Evolutionary conservation across 495 filamentous ascomycete species (phyloP).

Genomic region (Xanthoparmelia taractica): DNA sequence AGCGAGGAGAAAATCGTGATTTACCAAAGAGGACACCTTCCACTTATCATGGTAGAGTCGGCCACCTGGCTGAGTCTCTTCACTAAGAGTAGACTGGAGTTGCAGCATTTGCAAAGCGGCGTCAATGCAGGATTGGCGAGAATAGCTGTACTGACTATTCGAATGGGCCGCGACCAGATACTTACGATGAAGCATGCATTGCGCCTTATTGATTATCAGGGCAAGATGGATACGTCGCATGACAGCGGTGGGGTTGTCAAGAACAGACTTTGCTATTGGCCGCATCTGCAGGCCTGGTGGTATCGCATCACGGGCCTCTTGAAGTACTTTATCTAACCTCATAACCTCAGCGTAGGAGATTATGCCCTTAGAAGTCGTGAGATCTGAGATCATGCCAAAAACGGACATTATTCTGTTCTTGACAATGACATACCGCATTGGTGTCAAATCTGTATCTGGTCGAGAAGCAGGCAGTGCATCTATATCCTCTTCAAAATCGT

Average conservation of each 20-base stretch:
- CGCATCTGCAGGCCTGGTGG: slow-evolving; percentile 31
- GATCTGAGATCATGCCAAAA: slow-evolving; percentile 38
- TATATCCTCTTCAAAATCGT: slow-evolving; percentile 37
- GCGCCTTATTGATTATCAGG: slow-evolving; percentile 33
- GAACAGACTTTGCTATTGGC: slow-evolving; percentile 31
- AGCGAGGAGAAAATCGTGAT: slow-evolving; percentile 1
- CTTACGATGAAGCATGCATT: slow-evolving; percentile 35
- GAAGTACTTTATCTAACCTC: slow-evolving; percentile 32
- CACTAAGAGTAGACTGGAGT: slow-evolving; percentile 25
- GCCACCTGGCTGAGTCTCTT: slow-evolving; percentile 30
- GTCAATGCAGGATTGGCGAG: slow-evolving; percentile 22
- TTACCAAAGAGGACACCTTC: neutral
- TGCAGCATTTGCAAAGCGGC: slow-evolving; percentile 24
- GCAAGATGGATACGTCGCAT: slow-evolving; percentile 32
- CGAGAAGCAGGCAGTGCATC: slow-evolving; percentile 33
- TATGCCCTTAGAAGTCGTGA: slow-evolving; percentile 27
- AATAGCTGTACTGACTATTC: slow-evolving; percentile 23
- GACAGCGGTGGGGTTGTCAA: slow-evolving; percentile 33
- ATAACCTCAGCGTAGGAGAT: slow-evolving; percentile 34
- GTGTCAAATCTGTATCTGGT: slow-evolving; percentile 35
- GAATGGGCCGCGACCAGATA: slow-evolving; percentile 28
- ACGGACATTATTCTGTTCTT: slow-evolving; percentile 37
- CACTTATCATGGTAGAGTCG: slow-evolving; percentile 27
- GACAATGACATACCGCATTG: slow-evolving; percentile 33
- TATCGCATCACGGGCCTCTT: slow-evolving; percentile 28